Percentiles rank a stretch among this genome's conserved stretches.
These are phyloP conservation scores for Lignosus rhinocerotis DNA, from an alignment of 1,284 basidiomycete genomes.

Conservation along the genomic window DNA sequence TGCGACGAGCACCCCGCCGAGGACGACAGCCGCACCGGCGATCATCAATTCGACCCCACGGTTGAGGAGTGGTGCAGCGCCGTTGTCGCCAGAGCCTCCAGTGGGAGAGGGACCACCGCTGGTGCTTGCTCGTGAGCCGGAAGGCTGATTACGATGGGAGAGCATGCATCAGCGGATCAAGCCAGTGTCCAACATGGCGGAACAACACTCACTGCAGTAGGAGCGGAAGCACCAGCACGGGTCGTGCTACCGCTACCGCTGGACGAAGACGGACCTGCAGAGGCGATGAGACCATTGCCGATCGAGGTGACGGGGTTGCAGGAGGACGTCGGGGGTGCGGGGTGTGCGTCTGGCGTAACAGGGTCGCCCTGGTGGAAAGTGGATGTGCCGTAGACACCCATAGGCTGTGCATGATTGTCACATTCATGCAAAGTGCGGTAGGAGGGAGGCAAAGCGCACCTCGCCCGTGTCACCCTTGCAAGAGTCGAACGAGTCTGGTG, in stretches of 20 bases:
- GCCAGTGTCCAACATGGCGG: background rate
- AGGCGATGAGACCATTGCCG: slow-evolving; percentile 36
- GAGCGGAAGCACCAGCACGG: background rate
- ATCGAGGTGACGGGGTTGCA: slow-evolving; percentile 49
- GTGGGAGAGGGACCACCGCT: slow-evolving; percentile 14
- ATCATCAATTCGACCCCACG: slow-evolving; percentile 10
- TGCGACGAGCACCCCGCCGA: slow-evolving; percentile 14
- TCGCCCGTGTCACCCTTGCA: slow-evolving; percentile 54
- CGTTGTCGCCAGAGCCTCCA: slow-evolving; percentile 16
- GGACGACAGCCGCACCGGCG: slow-evolving; percentile 14
- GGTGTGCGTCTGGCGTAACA: slow-evolving; percentile 59
- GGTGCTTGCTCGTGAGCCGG: background rate
- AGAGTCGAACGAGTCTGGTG: slow-evolving; percentile 55
- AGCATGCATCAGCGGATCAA: background rate
- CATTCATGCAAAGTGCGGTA: slow-evolving; percentile 1
- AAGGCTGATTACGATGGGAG: too few species aligned
- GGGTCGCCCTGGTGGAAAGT: slow-evolving; percentile 69
- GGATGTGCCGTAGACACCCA: slow-evolving; percentile 70
- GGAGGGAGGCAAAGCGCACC: slow-evolving; percentile 31
- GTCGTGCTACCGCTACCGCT: slow-evolving; percentile 1
- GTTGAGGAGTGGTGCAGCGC: slow-evolving; percentile 7
- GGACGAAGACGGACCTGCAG: slow-evolving; percentile 12
- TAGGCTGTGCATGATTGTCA: slow-evolving; percentile 42
- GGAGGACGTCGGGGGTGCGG: slow-evolving; percentile 52
- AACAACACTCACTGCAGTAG: background rate